Base-by-base conservation (phyloP, 495 filamentous ascomycete genomes). In the Lentithecium fluviatile region DNA sequence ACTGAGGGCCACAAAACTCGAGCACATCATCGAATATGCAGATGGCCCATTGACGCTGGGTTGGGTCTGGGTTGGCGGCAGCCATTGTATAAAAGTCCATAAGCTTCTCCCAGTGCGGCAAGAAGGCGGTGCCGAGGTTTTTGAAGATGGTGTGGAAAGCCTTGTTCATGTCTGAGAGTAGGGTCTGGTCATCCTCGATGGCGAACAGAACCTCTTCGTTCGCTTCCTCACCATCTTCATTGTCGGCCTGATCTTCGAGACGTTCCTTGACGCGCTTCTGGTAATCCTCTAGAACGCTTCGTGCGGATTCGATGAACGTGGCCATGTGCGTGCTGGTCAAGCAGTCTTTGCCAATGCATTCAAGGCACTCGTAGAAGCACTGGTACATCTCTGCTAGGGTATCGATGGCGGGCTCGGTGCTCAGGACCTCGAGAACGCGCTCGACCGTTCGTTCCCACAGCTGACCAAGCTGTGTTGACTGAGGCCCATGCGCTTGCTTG, bases 111-210 rank as follows among this genome's bases (percentile, higher is more conserved):
- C 93, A 97, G 43, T 88, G 74, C 8, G 83, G 88, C 51, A 99
- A 82, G 82, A 97, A 99, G 25, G 79, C 71, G 17, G 82, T 79
- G 56, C 89, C 88, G 69, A 95, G 89, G 79, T 96, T 89, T 80
- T 97, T 97, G 79, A 97, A 97, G 67, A 99, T 91, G 45, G 89
- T 94, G 74, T 99, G 95, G 83, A 96, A 99, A 0, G 95, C 91
- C 78, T 99, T 99, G 85, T 97, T 99, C 95, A 99, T 99, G 70
- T 99, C 95, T 8, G 92, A 96, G 47, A 99, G 84, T 20, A 99
- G 78, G 24, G 90, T 92, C 73, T 97, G 94, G 71, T 99, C 95
- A 65, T 99, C 95, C 74, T 99, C 95, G 34, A 99, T 89, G 6
- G 95, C 95, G 67, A 94, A 88, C 5, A 93, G 73, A 48, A 86